phyloP scores from a whole-genome alignment of 2,329 filamentous ascomycete species.

The Teratosphaeria viscida region DNA sequence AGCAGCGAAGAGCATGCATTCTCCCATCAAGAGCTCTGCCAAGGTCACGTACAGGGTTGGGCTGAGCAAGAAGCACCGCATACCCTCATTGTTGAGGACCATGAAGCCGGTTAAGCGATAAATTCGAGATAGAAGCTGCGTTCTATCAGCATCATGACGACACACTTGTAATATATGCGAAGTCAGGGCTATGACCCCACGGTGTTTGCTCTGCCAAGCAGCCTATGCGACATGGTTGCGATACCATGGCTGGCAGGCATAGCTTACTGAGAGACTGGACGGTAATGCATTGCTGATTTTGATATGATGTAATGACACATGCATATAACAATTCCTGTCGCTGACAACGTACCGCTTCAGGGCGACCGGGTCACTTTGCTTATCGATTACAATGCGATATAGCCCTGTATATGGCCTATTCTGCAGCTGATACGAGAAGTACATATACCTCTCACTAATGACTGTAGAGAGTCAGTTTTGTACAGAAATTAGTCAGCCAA shows the following conservation, averaged over 20 bases:
- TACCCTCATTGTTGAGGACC: slow-evolving; percentile 34
- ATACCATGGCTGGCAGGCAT: no score
- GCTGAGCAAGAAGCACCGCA: slow-evolving; percentile 38
- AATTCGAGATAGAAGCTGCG: neutral
- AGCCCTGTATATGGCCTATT: neutral
- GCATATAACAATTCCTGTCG: no score
- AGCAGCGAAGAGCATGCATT: slow-evolving; percentile 10
- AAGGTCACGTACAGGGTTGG: slow-evolving; percentile 38
- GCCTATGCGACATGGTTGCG: no score
- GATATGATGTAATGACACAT: neutral
- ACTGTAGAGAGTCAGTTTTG: neutral
- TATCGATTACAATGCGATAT: neutral
- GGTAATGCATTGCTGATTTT: neutral
- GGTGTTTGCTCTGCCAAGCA: no score
- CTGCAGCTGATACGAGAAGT: no score
- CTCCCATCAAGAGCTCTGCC: slow-evolving; percentile 16
- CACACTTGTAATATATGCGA: neutral
- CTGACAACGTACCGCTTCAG: no score
- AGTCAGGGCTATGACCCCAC: neutral
- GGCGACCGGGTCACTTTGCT: no score
- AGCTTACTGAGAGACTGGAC: no score
- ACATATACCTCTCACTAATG: no score
- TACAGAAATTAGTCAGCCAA: neutral
- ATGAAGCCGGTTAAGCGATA: slow-evolving; percentile 6
- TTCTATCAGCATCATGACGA: neutral